A percentile compares a stretch with the other conserved stretches of the same genome.
phyloP scores from a whole-genome alignment of 345 rosid species.

The Chamaenerion angustifolium region DNA sequence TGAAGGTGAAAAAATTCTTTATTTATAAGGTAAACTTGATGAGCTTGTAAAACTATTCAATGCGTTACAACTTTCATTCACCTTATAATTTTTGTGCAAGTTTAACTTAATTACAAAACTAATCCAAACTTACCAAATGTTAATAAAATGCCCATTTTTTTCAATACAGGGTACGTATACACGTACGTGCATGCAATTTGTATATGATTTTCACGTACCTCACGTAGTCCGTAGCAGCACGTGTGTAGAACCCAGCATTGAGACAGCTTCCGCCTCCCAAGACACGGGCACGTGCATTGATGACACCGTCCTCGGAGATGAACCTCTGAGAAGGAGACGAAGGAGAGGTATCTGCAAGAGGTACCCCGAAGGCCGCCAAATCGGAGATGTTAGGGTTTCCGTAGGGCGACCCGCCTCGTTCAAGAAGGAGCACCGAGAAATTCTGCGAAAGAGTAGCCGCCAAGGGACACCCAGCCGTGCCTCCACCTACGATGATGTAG shows the following conservation, averaged over 20 bases:
- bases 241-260: conserved; percentile 31
- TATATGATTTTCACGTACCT: conserved; percentile 1
- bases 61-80: no score
- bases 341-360: conserved; percentile 16
- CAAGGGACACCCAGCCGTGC: conserved; percentile 33
- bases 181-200: not conserved
- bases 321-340: conserved; percentile 27
- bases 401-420: conserved; percentile 34
- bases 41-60: no score
- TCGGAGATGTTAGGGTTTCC: conserved; percentile 24
- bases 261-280: conserved; percentile 31
- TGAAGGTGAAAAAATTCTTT: no score
- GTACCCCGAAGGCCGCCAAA: conserved; percentile 10
- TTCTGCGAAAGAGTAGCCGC: conserved; percentile 29
- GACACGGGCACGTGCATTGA: conserved; percentile 30
- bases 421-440: conserved; percentile 23
- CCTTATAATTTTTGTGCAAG: no score
- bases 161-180: not conserved
- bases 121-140: no score
- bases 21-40: no score
- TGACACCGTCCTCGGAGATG: conserved; percentile 34
- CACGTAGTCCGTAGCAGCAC: conserved; percentile 14
- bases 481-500: conserved; percentile 33
- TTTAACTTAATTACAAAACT: no score
- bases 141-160: no score